Evolutionary conservation across 176 grass and related monocot species (phyloP), one percentile per base, ranked within the genome.

Genomic region (Cenchrus purpureus): DNA sequence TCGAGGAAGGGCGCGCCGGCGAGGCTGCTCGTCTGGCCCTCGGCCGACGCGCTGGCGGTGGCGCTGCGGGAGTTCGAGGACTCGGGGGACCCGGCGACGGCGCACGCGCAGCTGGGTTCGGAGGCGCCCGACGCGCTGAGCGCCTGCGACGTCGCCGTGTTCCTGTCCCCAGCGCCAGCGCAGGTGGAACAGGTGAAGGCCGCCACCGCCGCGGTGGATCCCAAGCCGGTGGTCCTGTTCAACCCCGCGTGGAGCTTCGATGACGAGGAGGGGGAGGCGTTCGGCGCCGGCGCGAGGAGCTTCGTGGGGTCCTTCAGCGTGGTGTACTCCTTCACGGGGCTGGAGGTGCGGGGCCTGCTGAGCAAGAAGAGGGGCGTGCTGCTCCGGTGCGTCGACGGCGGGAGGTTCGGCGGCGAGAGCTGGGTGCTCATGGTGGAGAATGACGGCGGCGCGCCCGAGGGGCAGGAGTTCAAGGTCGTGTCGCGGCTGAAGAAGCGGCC

Each of bases 311-410:
- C 96, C 29, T 98, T 98, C 74, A 60, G 87, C 19, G 93, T 98
- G 80, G 89, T 95, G 58, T 98, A 98, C 66, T 95, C 96, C n/a
- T 98, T 98, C 88, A 87, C 91, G 74, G 93, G 96, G 68, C 87
- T 95, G 84, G 96, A 98, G 83, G 93, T 98, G 54, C 70, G 85
- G 74, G 96, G 93, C 0, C 62, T 94, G 37, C 78, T 98, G 73
- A 95, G 86, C 82, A 98, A 80, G 79, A 93, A 88, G 88, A 92
- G 32, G 63, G 96, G 91, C 5, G 86, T 94, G 71, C 89, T 98
- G 46, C 68, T 98, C 71, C 91, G 87, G 73, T 90, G 82, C 31
- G 87, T 73, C 43, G 82, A 92, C 34, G 91, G 89, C 83, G 93
- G 93, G 43, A 20, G 88, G 85, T 78, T 86, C 74, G 86, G 92